Evolutionary conservation across 139 green algal genomes (phyloP), one percentile per base, ranked within the genome.

Genomic region (Tetratostichococcus sp.): DNA sequence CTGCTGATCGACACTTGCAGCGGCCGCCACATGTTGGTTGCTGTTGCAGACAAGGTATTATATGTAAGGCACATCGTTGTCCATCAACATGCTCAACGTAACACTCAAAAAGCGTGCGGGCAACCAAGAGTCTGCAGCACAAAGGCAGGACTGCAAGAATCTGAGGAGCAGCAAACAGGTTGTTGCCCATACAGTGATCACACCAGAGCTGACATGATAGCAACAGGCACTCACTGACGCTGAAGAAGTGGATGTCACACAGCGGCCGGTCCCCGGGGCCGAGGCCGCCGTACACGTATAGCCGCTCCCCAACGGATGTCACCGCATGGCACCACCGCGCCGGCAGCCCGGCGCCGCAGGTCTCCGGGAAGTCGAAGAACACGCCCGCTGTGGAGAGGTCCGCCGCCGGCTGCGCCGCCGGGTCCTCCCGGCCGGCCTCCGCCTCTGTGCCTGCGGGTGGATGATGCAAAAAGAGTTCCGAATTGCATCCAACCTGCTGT

Each of bases 241-340:
- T 39, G 32, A 57, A 71, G 31, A 71, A 35, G 67, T 50, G 35
- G 67, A 71, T 57, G 67, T 42, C 30, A 14, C 32, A 71, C 32
- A 39, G 67, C 30, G 31, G 31, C 67, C 32, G 67, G 32, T 35
- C 32, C 31, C 31, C 35, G 16, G 32, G 67, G 31, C 77, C 69
- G 26, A 75, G 34, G 25, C 77, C 77, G 28, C 77, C 77, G 30
- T 69, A 73, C 14, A 82, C 30, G 23, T 50, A 75, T 1, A 82
- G 39, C 16, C 42, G 43, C 33, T 78, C 67, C 1, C 67, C 39
- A 2, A 82, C 30, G 23, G 72, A 73, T n/a, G 69, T 58, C 1
- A 39, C 68, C 5, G 77, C 66, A 30, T 78, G 72, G 31, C 77
- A 73, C 72, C 77, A 82, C 11, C 77, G 62, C 30, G 68, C 34